Conservation (phyloP, 2,329 filamentous ascomycete genomes). For the Periconia sp. region DNA sequence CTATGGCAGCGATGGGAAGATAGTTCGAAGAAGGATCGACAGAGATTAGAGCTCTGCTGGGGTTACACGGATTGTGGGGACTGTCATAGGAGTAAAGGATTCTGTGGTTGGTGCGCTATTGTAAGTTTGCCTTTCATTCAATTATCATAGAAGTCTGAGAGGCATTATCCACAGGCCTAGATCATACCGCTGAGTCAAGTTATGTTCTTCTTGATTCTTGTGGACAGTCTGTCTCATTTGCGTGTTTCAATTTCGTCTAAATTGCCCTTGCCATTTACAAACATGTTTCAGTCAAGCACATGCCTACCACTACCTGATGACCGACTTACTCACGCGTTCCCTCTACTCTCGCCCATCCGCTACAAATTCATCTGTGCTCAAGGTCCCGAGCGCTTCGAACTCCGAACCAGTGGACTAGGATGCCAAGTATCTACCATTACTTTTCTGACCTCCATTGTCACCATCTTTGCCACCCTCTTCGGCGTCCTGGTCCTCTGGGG, state of each 20-base stretch:
- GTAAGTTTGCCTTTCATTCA: conserved; percentile 34
- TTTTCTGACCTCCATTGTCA: conserved; percentile 51
- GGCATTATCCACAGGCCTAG: no score
- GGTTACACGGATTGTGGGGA: conserved; percentile 44
- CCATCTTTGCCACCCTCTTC: conserved; percentile 50
- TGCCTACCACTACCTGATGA: conserved; percentile 51
- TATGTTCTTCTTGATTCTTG: no score
- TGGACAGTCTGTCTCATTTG: neutral
- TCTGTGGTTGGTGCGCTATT: conserved; percentile 54
- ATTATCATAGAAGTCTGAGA: neutral
- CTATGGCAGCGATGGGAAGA: conserved; percentile 30
- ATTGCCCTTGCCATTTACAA: neutral
- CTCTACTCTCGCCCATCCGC: conserved; percentile 48
- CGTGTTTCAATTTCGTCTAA: neutral
- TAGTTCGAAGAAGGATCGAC: conserved; percentile 37
- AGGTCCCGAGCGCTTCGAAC: conserved; percentile 51
- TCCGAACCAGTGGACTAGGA: conserved; percentile 52
- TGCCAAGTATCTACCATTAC: conserved; percentile 56
- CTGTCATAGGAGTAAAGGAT: conserved; percentile 40
- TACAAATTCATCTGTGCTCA: conserved; percentile 44
- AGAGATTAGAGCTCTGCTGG: conserved; percentile 41
- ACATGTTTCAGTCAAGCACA: conserved; percentile 42
- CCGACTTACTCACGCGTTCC: conserved; percentile 43
- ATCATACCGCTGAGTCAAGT: no score
- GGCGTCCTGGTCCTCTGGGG: conserved; percentile 45